These are phyloP conservation scores for Loxodes magnus DNA, from an alignment of 73 alveolate species.

Conservation along the genomic window DNA sequence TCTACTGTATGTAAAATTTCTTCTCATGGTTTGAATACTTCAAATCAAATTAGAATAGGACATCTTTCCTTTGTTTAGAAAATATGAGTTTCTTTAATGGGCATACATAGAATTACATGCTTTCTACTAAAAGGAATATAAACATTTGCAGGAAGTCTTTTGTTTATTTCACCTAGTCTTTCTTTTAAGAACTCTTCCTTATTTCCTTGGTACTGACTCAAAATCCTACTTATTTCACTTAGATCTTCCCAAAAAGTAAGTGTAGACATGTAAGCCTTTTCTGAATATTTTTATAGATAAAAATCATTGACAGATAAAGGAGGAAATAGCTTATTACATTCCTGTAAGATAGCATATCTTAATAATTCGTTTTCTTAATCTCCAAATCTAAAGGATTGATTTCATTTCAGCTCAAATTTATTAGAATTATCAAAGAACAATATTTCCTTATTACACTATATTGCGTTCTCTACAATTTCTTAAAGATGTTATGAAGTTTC, in stretches of 20 bases:
- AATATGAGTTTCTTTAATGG: constrained; percentile 51
- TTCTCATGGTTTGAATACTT: constrained; percentile 67
- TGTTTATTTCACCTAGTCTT: constrained; percentile 23
- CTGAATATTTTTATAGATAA: constrained; percentile 22
- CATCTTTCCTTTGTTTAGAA: constrained; percentile 79
- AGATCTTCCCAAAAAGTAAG: constrained; percentile 14
- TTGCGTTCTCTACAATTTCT: background rate
- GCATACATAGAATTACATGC: constrained; percentile 52
- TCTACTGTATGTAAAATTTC: background rate
- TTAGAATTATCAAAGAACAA: background rate
- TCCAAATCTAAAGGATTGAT: constrained; percentile 18
- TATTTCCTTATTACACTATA: background rate
- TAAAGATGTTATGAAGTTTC: no score
- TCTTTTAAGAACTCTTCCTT: constrained; percentile 11
- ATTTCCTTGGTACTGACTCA: constrained; percentile 30
- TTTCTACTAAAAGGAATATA: constrained; percentile 55
- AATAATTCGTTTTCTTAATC: constrained; percentile 26
- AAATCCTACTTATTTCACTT: constrained; percentile 26
- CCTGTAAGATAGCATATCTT: no score
- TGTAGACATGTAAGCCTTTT: background rate
- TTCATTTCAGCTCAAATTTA: constrained; percentile 4
- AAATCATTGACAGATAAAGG: no score
- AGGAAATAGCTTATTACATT: no score
- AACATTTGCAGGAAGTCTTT: constrained; percentile 33
- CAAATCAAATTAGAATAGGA: constrained; percentile 72